phyloP scores from a whole-genome alignment of 2,329 filamentous ascomycete species.

The Tympanopsis confertula region DNA sequence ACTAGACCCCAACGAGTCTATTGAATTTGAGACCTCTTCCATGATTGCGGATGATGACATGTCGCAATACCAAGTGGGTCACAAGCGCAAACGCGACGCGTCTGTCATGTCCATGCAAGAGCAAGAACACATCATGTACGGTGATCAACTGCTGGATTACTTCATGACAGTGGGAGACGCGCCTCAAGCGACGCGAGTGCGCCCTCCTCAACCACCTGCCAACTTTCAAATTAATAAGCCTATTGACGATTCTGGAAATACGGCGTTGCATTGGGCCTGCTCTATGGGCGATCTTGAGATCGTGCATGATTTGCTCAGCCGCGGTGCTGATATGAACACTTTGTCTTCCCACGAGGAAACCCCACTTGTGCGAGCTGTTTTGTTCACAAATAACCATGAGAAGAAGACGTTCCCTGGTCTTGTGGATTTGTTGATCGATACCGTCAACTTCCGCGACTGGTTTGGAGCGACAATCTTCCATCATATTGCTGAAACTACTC shows the following conservation, averaged over 20 bases:
- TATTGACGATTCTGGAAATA: slow-evolving; percentile 1
- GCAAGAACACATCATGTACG: neutral
- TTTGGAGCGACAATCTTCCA: slow-evolving; percentile 56
- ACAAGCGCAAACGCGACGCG: neutral
- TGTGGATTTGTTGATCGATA: slow-evolving; percentile 42
- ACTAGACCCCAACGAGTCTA: neutral
- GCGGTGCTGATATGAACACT: neutral
- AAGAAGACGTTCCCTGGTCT: slow-evolving; percentile 50
- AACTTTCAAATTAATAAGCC: neutral
- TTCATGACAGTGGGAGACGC: slow-evolving; percentile 1
- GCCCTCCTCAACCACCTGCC: neutral
- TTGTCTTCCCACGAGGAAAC: slow-evolving; percentile 33
- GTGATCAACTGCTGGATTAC: neutral
- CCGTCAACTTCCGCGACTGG: slow-evolving; percentile 47
- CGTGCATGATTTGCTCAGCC: neutral
- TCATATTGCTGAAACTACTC: slow-evolving; percentile 50
- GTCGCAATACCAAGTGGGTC: neutral
- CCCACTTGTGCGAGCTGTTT: slow-evolving; percentile 50
- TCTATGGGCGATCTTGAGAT: neutral
- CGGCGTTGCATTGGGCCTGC: neutral
- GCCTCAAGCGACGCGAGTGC: neutral
- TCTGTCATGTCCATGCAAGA: neutral
- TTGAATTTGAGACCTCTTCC: neutral
- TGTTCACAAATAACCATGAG: slow-evolving; percentile 59
- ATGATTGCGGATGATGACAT: slow-evolving; percentile 1